Evolutionary conservation across 768 basidiomycete genomes (phyloP).

Genomic region (Cyathus striatus): DNA sequence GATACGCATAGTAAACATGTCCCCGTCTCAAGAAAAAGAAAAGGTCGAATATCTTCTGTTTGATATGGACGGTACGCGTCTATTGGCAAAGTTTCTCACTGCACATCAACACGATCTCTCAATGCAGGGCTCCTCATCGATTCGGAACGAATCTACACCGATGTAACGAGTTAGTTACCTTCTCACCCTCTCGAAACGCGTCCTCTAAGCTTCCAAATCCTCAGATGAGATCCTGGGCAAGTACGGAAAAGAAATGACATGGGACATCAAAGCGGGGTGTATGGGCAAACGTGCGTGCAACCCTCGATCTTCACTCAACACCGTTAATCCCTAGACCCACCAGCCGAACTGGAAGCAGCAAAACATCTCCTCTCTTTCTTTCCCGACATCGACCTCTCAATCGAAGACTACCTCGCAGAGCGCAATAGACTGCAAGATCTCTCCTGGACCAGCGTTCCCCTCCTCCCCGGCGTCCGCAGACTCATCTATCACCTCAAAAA

Average conservation of each 20-base stretch:
- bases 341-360: conserved; percentile 63
- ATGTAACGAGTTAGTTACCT: conserved; percentile 64
- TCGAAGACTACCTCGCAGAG: conserved; percentile 54
- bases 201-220: background rate
- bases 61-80: conserved; percentile 73
- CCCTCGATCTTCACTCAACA: conserved; percentile 1
- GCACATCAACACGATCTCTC: too few relatives aligned
- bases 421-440: conserved; percentile 55
- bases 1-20: too few relatives aligned
- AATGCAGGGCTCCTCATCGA: conserved; percentile 68
- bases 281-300: conserved; percentile 71
- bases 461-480: conserved; percentile 68
- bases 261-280: conserved; percentile 84
- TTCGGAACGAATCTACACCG: conserved; percentile 71
- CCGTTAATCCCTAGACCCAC: background rate
- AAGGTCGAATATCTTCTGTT: conserved; percentile 62
- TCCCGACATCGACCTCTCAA: conserved; percentile 61
- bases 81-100: too few relatives aligned
- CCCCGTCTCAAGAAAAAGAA: too few relatives aligned
- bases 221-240: conserved; percentile 67
- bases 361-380: conserved; percentile 73
- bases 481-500: conserved; percentile 68
- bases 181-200: conserved; percentile 6
- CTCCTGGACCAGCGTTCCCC: conserved; percentile 63
- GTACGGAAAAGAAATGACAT: conserved; percentile 76